Evolutionary conservation across 1,139 yeast genomes (phyloP).

Genomic region (Scheffersomyces cryptocercus): DNA sequence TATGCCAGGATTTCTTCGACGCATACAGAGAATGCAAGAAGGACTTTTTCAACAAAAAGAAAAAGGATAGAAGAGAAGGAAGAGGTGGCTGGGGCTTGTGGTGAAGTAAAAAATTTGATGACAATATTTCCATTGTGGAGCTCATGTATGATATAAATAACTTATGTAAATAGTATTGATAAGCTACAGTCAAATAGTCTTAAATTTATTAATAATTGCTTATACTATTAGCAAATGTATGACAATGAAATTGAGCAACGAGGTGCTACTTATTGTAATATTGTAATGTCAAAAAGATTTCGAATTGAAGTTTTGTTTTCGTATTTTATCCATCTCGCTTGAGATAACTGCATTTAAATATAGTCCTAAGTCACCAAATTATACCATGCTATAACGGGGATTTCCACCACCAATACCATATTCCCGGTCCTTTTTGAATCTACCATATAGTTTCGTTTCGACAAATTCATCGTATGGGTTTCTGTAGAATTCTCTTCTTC

Average conservation of each 20-base stretch:
- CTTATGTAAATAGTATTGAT: too few species aligned
- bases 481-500: background rate
- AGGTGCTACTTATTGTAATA: too few species aligned
- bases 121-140: background rate
- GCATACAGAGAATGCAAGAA: constrained; percentile 91
- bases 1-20: constrained; percentile 83
- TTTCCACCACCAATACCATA: constrained; percentile 8
- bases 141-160: background rate
- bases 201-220: too few species aligned
- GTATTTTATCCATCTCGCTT: too few species aligned
- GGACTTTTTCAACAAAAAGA: constrained; percentile 62
- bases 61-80: constrained; percentile 39
- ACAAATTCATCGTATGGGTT: constrained; percentile 5
- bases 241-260: too few species aligned
- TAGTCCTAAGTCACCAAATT: too few species aligned
- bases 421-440: background rate
- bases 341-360: too few species aligned
- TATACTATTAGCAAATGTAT: too few species aligned
- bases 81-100: constrained; percentile 51
- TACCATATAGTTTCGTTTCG: constrained; percentile 3
- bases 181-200: too few species aligned
- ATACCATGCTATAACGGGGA: constrained; percentile 8
- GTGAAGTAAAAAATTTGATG: constrained; percentile 13
- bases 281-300: too few species aligned
- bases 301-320: too few species aligned